phyloP scores from a whole-genome alignment of 1,284 basidiomycete species.

The Boletus sp. region DNA sequence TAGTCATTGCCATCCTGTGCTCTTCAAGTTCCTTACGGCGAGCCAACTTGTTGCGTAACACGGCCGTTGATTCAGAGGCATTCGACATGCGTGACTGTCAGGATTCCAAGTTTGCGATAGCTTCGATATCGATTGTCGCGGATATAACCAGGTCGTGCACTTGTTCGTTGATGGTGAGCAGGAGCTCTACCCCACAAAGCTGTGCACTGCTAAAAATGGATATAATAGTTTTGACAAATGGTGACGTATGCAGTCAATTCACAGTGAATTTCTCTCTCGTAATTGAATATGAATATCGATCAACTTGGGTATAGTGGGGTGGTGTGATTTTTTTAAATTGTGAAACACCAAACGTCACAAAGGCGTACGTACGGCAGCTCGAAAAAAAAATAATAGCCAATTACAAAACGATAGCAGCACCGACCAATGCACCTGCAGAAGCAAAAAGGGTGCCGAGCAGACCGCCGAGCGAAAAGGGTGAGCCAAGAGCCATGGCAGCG shows the following conservation, averaged over 20 bases:
- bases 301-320: too few relatives aligned
- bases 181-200: conserved; percentile 3
- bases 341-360: neutral
- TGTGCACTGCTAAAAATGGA: neutral
- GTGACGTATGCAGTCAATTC: too few relatives aligned
- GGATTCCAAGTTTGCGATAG: too few relatives aligned
- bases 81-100: too few relatives aligned
- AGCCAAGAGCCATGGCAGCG: conserved; percentile 25
- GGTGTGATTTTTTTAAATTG: too few relatives aligned
- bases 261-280: too few relatives aligned
- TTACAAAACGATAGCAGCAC: conserved; percentile 33
- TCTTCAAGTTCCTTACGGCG: neutral
- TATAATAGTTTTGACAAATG: too few relatives aligned
- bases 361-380: neutral
- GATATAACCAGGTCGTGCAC: too few relatives aligned
- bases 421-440: conserved; percentile 32
- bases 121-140: too few relatives aligned
- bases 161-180: too few relatives aligned
- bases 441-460: conserved; percentile 32
- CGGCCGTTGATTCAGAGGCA: too few relatives aligned
- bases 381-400: neutral
- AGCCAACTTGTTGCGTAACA: neutral
- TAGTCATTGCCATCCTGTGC: conserved; percentile 4
- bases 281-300: too few relatives aligned
- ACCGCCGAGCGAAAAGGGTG: conserved; percentile 22